Evolutionary conservation across 352 stramenopile species (phyloP), one percentile per base, ranked within the genome.

Genomic region (Plasmopara muralis): DNA sequence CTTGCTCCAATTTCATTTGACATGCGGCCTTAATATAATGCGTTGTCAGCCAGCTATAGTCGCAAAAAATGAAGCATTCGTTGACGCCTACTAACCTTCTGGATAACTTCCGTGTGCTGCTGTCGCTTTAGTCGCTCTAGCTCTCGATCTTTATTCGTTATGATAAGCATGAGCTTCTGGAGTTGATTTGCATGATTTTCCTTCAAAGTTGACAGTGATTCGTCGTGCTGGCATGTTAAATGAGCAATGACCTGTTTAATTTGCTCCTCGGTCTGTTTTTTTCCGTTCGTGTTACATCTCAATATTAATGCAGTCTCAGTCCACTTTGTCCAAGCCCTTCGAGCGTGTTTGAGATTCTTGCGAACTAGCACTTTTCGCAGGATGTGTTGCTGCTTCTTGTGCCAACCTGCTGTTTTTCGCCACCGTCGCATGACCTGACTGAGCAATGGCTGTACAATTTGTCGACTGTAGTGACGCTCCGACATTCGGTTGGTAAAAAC

Each of bases 111-210:
- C 9, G 57, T 37, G 6, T 31, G 45, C 35, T 61, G 35, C 20
- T 64, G 50, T 1, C 29, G 16, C 43, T 66, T 53, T 8, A 68
- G 6, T 31, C 50, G 10, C 1, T 60, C 37, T 5, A 81, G 8
- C 15, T 66, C 42, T 12, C 47, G 41, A 28, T 74, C 55, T 50
- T 65, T 71, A 5, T 57, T 18, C 34, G 68, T 31, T 9, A 72
- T 41, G 9, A 55, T 38, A 5, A 39, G 5, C 20, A 58, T 55
- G 16, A 79, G 43, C 3, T 53, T 51, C 14, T 61, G 55, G 2
- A 75, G 38, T 48, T 75, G 48, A 10, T 53, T 20, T 9, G 44
- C 54, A 9, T 68, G 41, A 12, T 33, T 45, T 43, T 64, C 41
- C 2, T 38, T 30, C 7, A 66, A 7, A 3, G 25, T 18, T 2